Evolutionary conservation across 768 basidiomycete genomes (phyloP), one percentile per base, ranked within the genome.

Genomic region (Guyanaporus albipodus): DNA sequence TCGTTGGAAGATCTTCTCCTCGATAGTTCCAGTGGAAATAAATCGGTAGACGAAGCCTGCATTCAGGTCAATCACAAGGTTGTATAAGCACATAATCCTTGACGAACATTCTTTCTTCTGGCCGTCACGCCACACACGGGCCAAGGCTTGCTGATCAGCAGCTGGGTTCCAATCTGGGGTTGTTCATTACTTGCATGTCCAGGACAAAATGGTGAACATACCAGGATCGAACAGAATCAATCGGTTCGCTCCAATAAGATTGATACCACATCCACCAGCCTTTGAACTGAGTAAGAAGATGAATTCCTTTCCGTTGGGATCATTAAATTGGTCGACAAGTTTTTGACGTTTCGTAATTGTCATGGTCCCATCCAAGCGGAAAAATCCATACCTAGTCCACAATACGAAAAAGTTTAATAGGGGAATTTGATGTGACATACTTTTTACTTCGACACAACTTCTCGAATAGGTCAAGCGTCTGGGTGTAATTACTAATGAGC

Each of bases 41-140:
- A 98, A 99, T 19, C 95, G 90, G 66, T 98, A 99, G 4, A 98
- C 95, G 56, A 99, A 99, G 60, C 92, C 91, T 95, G 40, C 4
- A 19, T 14, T 33, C 2, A 14, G 23, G 37, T 53, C 34, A 51
- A 29, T 28, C 28, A 44, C 14, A 10, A 15, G 8, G 38, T 40
- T 11, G 8, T 32, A 5, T 2, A 33, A 32, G 8, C 6, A 18
- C n/a, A n/a, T 24, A 11, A 42, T 8, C 5, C 12, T 24, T 15
- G 19, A 62, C 87, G 43, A 60, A 93, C 95, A 99, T 70, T 96
- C 94, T 79, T 98, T 98, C 81, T 96, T 99, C 67, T 98, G 95
- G 0, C 95, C 95, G 61, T 99, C 95, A 70, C 95, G 88, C 95
- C 95, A 99, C 8, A 99, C 95, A 64, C 95, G 91, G 35, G 95